phyloP scores from a whole-genome alignment of 495 filamentous ascomycete species.

The Penicillium subrubescens region DNA sequence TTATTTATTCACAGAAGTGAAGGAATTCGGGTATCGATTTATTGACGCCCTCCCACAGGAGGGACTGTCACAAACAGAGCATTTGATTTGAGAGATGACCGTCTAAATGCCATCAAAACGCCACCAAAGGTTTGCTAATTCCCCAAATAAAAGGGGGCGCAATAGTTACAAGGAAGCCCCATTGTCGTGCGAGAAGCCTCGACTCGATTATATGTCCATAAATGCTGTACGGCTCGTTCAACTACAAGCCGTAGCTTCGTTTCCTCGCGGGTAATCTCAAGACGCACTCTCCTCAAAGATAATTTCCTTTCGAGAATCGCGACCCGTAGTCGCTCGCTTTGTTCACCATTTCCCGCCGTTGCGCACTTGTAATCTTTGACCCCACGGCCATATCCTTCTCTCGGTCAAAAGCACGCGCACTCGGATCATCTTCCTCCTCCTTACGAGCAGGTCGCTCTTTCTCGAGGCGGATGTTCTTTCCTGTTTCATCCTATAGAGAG shows the following conservation, averaged over 20 bases:
- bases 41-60: too few relatives aligned
- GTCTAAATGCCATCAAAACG: too few relatives aligned
- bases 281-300: constrained; percentile 18
- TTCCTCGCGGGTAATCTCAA: not conserved
- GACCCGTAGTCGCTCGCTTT: constrained; percentile 81
- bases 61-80: too few relatives aligned
- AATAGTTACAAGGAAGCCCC: too few relatives aligned
- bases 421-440: constrained; percentile 93
- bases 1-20: too few relatives aligned
- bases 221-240: not conserved
- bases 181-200: too few relatives aligned
- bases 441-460: constrained; percentile 56
- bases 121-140: too few relatives aligned
- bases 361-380: constrained; percentile 67
- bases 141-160: too few relatives aligned
- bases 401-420: constrained; percentile 80
- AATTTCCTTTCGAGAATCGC: constrained; percentile 79
- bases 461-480: constrained; percentile 66
- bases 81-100: too few relatives aligned
- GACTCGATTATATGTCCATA: too few relatives aligned
- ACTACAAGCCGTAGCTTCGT: not conserved
- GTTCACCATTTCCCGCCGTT: constrained; percentile 78
- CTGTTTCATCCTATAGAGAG: constrained; percentile 53
- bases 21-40: too few relatives aligned
- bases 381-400: constrained; percentile 92